phyloP scores from a whole-genome alignment of 148 eudicot genomes.

The Dysphania ambrosioides region DNA sequence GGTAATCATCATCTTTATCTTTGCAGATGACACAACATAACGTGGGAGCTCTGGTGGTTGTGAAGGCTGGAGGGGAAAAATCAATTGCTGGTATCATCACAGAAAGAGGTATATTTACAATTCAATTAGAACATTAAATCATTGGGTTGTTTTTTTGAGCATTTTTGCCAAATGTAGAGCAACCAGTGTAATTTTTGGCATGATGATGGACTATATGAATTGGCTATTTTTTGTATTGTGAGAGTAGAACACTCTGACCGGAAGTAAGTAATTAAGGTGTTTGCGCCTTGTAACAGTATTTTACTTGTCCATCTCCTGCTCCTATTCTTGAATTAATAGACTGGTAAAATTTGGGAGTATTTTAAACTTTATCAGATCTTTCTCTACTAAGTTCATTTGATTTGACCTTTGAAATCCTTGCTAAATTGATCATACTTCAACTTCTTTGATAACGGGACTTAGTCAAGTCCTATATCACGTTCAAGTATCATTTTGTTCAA shows the following conservation, averaged over 20 bases:
- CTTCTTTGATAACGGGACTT: not conserved
- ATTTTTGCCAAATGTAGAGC: not conserved
- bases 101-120: conserved; percentile 63
- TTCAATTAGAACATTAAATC: not conserved
- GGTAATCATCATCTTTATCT: not conserved
- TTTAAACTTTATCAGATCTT: too few relatives aligned
- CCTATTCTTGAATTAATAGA: too few relatives aligned
- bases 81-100: conserved; percentile 94
- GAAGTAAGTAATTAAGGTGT: not conserved
- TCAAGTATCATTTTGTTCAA: not conserved
- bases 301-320: too few relatives aligned
- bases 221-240: not conserved
- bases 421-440: too few relatives aligned
- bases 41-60: conserved; percentile 96
- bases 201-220: not conserved
- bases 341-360: too few relatives aligned
- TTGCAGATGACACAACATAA: conserved; percentile 97
- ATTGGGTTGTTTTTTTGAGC: not conserved
- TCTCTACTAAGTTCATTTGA: too few relatives aligned
- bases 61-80: conserved; percentile 77
- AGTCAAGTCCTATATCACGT: not conserved
- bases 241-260: not conserved
- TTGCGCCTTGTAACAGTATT: not conserved
- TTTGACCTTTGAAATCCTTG: too few relatives aligned
- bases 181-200: not conserved